Percentiles rank a stretch among this genome's conserved stretches.
phyloP scores from a whole-genome alignment of 2,329 filamentous ascomycete genomes.

The Neonectria neomacrospora region DNA sequence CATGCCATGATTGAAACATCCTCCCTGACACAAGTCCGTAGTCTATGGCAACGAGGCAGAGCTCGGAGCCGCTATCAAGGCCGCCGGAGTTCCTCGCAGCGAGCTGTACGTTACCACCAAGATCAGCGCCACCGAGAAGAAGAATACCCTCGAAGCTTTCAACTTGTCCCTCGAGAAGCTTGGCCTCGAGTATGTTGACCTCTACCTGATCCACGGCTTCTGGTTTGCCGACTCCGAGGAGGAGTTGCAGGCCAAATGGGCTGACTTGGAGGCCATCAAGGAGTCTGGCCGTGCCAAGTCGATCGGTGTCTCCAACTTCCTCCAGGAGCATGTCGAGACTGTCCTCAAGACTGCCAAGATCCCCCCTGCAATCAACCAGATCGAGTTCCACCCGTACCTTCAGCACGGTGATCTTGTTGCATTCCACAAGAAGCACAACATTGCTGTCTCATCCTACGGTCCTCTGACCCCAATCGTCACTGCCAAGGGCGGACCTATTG shows the following conservation, averaged over 20 bases:
- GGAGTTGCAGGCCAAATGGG: constrained; percentile 69
- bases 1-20: too few relatives aligned
- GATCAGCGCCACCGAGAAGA: constrained; percentile 54
- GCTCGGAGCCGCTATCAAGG: constrained; percentile 77
- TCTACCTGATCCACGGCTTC: constrained; percentile 73
- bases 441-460: constrained; percentile 66
- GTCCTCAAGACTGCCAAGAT: constrained; percentile 69
- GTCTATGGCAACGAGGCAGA: constrained; percentile 75
- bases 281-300: constrained; percentile 72
- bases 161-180: constrained; percentile 71
- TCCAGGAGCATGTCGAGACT: constrained; percentile 64
- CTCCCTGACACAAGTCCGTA: constrained; percentile 41
- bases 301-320: constrained; percentile 84
- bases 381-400: constrained; percentile 82
- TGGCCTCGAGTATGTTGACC: constrained; percentile 76
- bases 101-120: constrained; percentile 77
- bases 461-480: constrained; percentile 63
- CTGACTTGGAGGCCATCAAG: constrained; percentile 72
- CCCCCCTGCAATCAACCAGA: constrained; percentile 79
- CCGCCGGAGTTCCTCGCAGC: constrained; percentile 70
- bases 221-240: constrained; percentile 61
- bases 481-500: constrained; percentile 64
- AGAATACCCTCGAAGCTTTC: constrained; percentile 62
- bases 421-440: constrained; percentile 67
- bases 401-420: constrained; percentile 70